phyloP scores from a whole-genome alignment of 2,329 filamentous ascomycete genomes.

The Trichoderma arundinaceum region DNA sequence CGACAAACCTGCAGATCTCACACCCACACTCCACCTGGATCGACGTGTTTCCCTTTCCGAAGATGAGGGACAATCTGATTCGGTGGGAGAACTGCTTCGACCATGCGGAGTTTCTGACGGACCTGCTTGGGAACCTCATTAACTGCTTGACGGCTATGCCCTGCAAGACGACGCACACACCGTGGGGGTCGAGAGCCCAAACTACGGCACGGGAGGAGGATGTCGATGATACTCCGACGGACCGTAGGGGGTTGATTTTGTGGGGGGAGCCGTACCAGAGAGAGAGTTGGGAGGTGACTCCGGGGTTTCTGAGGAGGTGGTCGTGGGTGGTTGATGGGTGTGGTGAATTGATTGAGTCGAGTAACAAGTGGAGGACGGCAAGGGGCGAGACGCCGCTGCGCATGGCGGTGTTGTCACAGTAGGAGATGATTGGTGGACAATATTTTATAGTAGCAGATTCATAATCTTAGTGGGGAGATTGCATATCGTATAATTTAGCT shows the following conservation, averaged over 20 bases:
- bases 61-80: constrained; percentile 49
- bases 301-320: constrained; percentile 37
- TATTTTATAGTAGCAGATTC: not conserved
- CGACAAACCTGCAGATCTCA: constrained; percentile 49
- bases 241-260: constrained; percentile 34
- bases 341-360: constrained; percentile 34
- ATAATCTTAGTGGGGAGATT: not conserved
- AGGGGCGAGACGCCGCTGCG: constrained; percentile 36
- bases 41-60: constrained; percentile 49
- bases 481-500: not conserved
- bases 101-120: constrained; percentile 42
- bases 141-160: constrained; percentile 2
- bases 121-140: constrained; percentile 32
- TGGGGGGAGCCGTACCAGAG: constrained; percentile 38
- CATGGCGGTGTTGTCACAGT: not conserved
- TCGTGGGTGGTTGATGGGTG: constrained; percentile 36
- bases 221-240: not conserved
- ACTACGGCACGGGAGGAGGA: not conserved
- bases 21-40: constrained; percentile 50
- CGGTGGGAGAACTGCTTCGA: constrained; percentile 45
- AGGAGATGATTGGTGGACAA: not conserved
- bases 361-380: constrained; percentile 35
- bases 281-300: constrained; percentile 38
- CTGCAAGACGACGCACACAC: not conserved
- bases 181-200: not conserved